Conservation (phyloP, 2,329 filamentous ascomycete genomes). For the Hortaea sp. region DNA sequence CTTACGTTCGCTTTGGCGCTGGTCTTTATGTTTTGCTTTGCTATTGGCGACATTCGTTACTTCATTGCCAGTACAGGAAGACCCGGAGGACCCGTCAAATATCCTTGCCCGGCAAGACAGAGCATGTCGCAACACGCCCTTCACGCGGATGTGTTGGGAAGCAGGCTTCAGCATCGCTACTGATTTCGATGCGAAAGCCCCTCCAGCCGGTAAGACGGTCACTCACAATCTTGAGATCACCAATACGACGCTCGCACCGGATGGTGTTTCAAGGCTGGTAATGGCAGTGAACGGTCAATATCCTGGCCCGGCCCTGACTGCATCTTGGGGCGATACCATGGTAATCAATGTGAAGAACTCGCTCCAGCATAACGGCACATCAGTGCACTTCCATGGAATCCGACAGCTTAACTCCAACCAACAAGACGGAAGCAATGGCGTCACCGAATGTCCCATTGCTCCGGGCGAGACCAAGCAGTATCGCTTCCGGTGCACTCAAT, state of each 20-base stretch:
- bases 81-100: no score
- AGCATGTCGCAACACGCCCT: no score
- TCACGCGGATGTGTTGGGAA: no score
- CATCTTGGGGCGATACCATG: constrained; percentile 16
- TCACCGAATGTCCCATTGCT: not conserved
- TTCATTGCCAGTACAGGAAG: no score
- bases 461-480: not conserved
- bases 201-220: no score
- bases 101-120: no score
- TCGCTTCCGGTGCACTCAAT: not conserved
- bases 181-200: no score
- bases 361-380: not conserved
- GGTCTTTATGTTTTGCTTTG: no score
- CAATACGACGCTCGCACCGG: constrained; percentile 34
- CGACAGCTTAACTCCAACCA: not conserved
- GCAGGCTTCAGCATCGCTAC: no score
- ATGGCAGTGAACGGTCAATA: constrained; percentile 13
- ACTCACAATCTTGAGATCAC: constrained; percentile 16
- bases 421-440: not conserved
- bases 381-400: not conserved
- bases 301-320: not conserved
- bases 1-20: no score
- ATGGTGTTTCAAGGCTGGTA: constrained; percentile 32
- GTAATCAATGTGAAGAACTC: constrained; percentile 18
- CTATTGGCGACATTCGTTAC: no score